A percentile compares a stretch with the other conserved stretches of the same genome.
Conservation (phyloP, 2,329 filamentous ascomycete genomes). For the Aureobasidium uvarum region DNA sequence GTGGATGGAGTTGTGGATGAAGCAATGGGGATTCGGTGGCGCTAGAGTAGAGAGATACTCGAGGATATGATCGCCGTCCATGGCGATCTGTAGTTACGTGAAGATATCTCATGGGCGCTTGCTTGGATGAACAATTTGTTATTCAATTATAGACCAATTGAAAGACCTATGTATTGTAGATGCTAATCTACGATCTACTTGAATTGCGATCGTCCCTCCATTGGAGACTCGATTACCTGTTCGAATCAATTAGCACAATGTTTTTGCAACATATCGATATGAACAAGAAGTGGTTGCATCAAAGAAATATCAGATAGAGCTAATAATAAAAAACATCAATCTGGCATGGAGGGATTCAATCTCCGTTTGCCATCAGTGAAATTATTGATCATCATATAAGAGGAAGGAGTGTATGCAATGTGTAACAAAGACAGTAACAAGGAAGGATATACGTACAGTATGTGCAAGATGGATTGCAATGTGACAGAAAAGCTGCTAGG, state of each 20-base stretch:
- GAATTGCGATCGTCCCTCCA: no score
- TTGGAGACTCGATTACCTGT: background rate
- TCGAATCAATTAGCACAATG: background rate
- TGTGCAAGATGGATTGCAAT: background rate
- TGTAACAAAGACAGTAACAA: no score
- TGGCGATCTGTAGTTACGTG: no score
- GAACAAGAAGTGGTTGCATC: background rate
- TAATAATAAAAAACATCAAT: slow-evolving; percentile 16
- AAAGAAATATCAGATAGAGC: slow-evolving; percentile 14
- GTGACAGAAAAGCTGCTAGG: background rate
- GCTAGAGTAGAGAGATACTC: background rate
- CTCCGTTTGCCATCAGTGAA: slow-evolving; percentile 19
- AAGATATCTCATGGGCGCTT: no score
- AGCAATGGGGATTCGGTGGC: background rate
- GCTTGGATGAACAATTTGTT: no score
- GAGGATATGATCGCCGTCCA: no score
- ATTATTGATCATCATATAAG: slow-evolving; percentile 11
- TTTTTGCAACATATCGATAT: background rate
- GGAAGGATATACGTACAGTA: background rate
- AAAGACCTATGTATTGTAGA: no score
- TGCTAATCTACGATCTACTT: no score
- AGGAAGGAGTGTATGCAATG: background rate
- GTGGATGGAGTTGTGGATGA: background rate
- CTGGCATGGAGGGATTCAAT: slow-evolving; percentile 22
- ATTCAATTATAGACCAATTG: no score